Conservation (phyloP, 768 basidiomycete species). For the Panaeolus papilionaceus region DNA sequence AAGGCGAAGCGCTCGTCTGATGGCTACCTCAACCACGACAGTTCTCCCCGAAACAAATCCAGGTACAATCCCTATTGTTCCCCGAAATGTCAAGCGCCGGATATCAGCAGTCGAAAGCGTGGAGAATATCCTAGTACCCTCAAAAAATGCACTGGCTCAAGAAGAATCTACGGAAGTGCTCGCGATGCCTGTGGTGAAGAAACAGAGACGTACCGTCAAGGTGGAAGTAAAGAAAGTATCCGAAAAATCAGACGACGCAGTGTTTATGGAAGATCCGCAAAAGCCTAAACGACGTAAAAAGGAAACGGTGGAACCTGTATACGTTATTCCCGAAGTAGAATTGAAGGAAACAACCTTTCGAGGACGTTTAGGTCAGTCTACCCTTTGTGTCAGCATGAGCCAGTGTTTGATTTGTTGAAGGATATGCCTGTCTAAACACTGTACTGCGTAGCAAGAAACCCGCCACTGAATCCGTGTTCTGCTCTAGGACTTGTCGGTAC, state of each 20-base stretch:
- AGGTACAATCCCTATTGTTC: neutral
- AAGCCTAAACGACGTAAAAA: slow-evolving; percentile 32
- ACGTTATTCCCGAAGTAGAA: slow-evolving; percentile 76
- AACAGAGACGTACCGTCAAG: slow-evolving; percentile 6
- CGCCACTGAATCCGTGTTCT: slow-evolving; percentile 69
- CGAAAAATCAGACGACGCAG: slow-evolving; percentile 10
- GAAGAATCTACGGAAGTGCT: neutral
- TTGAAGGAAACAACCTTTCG: slow-evolving; percentile 70
- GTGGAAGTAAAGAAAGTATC: neutral
- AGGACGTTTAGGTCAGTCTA: slow-evolving; percentile 59
- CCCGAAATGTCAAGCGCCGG: slow-evolving; percentile 15
- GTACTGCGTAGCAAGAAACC: slow-evolving; percentile 78
- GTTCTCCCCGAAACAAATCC: neutral
- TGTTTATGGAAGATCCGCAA: slow-evolving; percentile 17
- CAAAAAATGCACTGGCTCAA: neutral
- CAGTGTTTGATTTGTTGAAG: slow-evolving; percentile 33
- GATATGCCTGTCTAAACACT: slow-evolving; percentile 88
- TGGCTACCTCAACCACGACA: slow-evolving; percentile 8
- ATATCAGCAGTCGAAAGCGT: neutral
- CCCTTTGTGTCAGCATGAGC: neutral
- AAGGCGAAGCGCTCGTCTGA: slow-evolving; percentile 18
- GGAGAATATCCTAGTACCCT: neutral
- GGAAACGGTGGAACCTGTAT: slow-evolving; percentile 55
- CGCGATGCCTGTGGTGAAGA: slow-evolving; percentile 7
- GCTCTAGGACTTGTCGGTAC: slow-evolving; percentile 71